Evolutionary conservation across 1,284 basidiomycete genomes (phyloP), one percentile per base, ranked within the genome.

Genomic region (Pseudozyma hubeiensis): DNA sequence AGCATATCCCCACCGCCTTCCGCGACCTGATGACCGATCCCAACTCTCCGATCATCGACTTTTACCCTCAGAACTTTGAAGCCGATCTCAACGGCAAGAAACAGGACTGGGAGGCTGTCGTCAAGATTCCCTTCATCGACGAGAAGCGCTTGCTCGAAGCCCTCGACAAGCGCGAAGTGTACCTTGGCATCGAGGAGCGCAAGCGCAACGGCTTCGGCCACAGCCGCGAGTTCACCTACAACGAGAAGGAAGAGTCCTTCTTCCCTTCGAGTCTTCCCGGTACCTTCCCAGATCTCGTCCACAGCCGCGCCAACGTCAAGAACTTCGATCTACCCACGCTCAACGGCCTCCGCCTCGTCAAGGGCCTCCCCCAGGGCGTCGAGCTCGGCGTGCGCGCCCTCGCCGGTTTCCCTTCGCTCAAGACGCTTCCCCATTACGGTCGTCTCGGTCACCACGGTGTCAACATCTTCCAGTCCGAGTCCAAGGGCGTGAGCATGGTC

Each of bases 121-220:
- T 99, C 64, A 98, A 99, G 86, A 98, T 99, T 77, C 97, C 97
- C 0, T 99, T 99, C 85, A 99, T 99, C 71, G 91, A 97, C 51
- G 90, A 97, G 85, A 82, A 87, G 16, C 88, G 93, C 51, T 85
- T 99, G 16, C 86, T 97, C 33, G 87, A 87, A 24, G 92, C 94
- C 1, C 75, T 82, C 37, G 45, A 65, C 37, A 78, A 91, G 91
- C 90, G 62, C 89, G 91, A 43, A 91, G 94, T 75, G 89, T 91
- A 78, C 88, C 90, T 99, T 5, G 92, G 91, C 0, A 84, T 87
- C 0, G 94, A 92, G 70, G 96, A 99, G 85, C 88, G 87, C 58
- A 78, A 85, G 31, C 89, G 97, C 52, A 99, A 99, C 81, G 82
- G 87, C 0, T 91, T 90, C 67, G 93, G 94, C 39, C 90, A 90